Base-by-base conservation (phyloP, 2,329 filamentous ascomycete species). In the Talaromyces pinophilus region DNA sequence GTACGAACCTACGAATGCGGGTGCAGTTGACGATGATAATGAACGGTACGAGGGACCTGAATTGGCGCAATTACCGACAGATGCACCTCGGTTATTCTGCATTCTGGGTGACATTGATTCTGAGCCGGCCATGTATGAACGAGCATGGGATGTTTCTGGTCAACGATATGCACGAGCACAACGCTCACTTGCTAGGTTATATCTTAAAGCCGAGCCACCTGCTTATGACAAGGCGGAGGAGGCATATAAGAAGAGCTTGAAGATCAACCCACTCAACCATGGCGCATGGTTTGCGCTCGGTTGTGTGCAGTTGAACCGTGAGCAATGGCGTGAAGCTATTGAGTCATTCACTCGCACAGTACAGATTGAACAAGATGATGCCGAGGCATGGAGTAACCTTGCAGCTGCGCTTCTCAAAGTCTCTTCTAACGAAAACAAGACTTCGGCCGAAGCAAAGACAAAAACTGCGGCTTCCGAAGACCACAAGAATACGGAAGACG, bases 321-420 rank as follows among this genome's bases (percentile, higher is more conserved):
- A 87, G 10, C 84, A 89, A 46, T 98, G 91, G 80, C 83, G 89
- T 22, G 90, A 90, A 22, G 94, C 95, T 0, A 89, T 92, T 0
- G 89, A 94, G 70, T 90, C 93, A 0, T 99, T 96, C 77, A 88
- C 89, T 8, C 86, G 93, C 25, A 90, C 90, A 8, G 93, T 99
- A 11, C 88, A 91, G 70, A 85, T 92, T 11, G 95, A 97, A 59
- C 93, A 96, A 30, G 89, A 90, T 62, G 93, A 97, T 74, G 94
- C 93, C 0, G 88, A 96, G 74, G 92, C 92, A 0, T 99, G 95
- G 92, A 96, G 91, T 72, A 99, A 99, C 74, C 85, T 99, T 25
- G 95, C 93, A 0, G 93, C 91, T 1, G 90, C 94, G 0, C 84
- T 98, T 1, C 86, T 93, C 86, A 77, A 84, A 81, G 52, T 78